phyloP scores from a whole-genome alignment of 2,329 filamentous ascomycete species.

The Trichoderma breve region DNA sequence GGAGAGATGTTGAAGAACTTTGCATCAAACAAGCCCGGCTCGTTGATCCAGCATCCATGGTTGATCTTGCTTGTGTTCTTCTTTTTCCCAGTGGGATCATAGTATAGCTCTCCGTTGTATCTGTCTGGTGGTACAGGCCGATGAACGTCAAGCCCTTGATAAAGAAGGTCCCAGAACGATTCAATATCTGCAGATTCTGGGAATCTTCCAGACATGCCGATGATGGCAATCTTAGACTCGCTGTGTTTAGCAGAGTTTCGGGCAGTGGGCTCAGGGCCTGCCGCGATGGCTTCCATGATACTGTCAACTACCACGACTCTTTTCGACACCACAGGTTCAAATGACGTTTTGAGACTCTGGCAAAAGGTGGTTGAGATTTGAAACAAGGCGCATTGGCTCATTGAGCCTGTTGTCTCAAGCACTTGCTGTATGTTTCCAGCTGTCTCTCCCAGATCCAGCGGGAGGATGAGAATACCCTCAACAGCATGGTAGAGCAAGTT shows the following conservation, averaged over 20 bases:
- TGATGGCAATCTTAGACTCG: conserved; percentile 69
- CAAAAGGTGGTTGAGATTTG: not conserved
- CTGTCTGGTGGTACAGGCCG: conserved; percentile 60
- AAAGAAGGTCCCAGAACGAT: conserved; percentile 62
- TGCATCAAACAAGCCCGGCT: conserved; percentile 72
- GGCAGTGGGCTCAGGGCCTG: not conserved
- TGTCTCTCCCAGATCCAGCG: not conserved
- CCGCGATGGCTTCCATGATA: not conserved
- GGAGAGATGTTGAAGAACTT: conserved; percentile 84
- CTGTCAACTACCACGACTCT: not conserved
- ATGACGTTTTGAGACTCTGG: not conserved
- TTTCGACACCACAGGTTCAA: not conserved
- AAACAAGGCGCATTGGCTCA: not conserved
- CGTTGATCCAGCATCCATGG: conserved; percentile 68
- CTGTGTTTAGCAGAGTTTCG: not conserved
- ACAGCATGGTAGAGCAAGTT: not conserved
- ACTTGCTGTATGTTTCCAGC: not conserved
- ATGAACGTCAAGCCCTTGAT: conserved; percentile 66
- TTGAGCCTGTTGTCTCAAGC: not conserved
- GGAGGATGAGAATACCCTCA: conserved; percentile 4
- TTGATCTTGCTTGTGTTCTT: conserved; percentile 69
- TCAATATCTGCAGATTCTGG: conserved; percentile 41
- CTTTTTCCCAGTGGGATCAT: conserved; percentile 63
- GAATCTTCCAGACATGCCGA: conserved; percentile 57
- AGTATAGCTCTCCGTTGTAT: conserved; percentile 66